Evolutionary conservation across 495 filamentous ascomycete species (phyloP).

Genomic region (Xylaria nigripes): DNA sequence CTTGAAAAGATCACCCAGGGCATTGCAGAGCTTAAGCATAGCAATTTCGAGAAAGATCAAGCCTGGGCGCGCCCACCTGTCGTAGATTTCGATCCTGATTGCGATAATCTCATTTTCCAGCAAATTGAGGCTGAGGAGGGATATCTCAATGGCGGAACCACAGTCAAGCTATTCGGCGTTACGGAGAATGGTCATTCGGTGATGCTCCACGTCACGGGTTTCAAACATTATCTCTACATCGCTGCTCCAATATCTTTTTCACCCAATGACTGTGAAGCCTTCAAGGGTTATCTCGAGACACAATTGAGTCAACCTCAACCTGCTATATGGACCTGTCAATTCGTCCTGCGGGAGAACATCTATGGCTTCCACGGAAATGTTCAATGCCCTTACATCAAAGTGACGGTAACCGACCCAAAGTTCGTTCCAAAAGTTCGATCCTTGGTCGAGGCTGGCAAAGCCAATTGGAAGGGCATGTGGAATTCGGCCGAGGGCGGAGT

Average conservation of each 20-base stretch:
- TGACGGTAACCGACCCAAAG: slow-evolving; percentile 83
- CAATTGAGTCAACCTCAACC: slow-evolving; percentile 58
- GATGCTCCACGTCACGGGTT: slow-evolving; percentile 88
- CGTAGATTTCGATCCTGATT: slow-evolving; percentile 60
- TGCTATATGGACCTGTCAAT: slow-evolving; percentile 55
- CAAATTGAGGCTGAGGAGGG: slow-evolving; percentile 95
- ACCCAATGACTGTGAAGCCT: slow-evolving; percentile 65
- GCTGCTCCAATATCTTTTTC: slow-evolving; percentile 78
- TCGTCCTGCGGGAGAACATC: slow-evolving; percentile 79
- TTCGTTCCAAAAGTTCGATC: slow-evolving; percentile 63
- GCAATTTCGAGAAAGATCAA: slow-evolving; percentile 87
- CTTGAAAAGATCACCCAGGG: slow-evolving; percentile 93
- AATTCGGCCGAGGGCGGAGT: slow-evolving; percentile 57
- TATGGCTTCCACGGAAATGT: slow-evolving; percentile 89
- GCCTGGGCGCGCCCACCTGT: slow-evolving; percentile 80
- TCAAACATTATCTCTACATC: slow-evolving; percentile 93
- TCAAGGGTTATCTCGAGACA: slow-evolving; percentile 65
- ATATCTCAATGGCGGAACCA: slow-evolving; percentile 57
- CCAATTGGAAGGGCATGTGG: slow-evolving; percentile 91
- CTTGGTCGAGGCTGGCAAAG: slow-evolving; percentile 61
- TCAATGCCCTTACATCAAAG: slow-evolving; percentile 86
- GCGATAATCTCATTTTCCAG: slow-evolving; percentile 75
- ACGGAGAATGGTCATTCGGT: slow-evolving; percentile 94
- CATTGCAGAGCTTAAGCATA: slow-evolving; percentile 71
- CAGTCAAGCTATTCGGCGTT: slow-evolving; percentile 90